Conservation (phyloP, 768 basidiomycete genomes). For the Boletus fagicola region DNA sequence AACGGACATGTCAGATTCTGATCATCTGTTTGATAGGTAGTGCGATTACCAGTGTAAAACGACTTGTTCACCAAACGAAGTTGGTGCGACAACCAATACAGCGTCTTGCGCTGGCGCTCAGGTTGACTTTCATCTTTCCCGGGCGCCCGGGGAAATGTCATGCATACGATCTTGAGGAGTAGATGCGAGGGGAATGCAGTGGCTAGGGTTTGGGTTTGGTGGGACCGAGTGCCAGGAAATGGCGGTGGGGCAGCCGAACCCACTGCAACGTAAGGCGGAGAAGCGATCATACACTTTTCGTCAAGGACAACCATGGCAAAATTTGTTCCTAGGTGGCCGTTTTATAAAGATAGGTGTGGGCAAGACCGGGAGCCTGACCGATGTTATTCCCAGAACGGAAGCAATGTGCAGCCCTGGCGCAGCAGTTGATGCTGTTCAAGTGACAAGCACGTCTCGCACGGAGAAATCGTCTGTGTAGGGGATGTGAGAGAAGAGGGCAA, state of each 20-base stretch:
- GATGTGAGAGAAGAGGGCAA: not conserved
- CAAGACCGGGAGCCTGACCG: not conserved
- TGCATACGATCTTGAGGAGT: slow-evolving; percentile 66
- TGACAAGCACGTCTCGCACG: not conserved
- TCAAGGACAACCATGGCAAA: slow-evolving; percentile 45
- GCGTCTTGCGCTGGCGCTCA: slow-evolving; percentile 59
- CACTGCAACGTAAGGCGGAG: slow-evolving; percentile 38
- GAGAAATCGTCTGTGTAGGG: not conserved
- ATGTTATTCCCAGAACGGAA: not conserved
- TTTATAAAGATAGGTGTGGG: slow-evolving; percentile 4
- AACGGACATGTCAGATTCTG: not conserved
- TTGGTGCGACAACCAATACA: slow-evolving; percentile 66
- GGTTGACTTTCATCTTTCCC: slow-evolving; percentile 40
- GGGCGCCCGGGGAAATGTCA: slow-evolving; percentile 54
- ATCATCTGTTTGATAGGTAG: not conserved
- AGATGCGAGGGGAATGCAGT: slow-evolving; percentile 60
- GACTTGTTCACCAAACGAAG: slow-evolving; percentile 65
- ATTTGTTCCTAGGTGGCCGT: not conserved
- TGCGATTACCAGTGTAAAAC: slow-evolving; percentile 57
- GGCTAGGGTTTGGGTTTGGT: slow-evolving; percentile 23
- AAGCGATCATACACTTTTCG: slow-evolving; percentile 39
- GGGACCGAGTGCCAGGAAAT: slow-evolving; percentile 26
- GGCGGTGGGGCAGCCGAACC: slow-evolving; percentile 33
- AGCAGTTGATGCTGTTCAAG: not conserved
- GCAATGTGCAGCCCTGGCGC: not conserved